Percentiles rank a stretch among this genome's conserved stretches.
phyloP scores from a whole-genome alignment of 768 basidiomycete genomes.

The Boletales sp. region DNA sequence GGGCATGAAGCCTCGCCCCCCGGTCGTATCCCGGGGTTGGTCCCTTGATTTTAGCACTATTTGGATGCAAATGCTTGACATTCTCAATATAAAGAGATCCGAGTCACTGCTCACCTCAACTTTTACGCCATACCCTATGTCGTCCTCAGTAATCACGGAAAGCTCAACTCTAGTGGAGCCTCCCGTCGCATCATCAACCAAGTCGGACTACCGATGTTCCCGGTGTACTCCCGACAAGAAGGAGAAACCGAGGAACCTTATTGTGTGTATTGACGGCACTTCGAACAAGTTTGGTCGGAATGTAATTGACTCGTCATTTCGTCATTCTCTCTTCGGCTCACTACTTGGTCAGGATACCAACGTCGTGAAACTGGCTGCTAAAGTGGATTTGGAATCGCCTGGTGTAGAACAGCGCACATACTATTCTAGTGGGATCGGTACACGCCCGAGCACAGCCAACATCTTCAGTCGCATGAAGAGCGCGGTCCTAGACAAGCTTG shows the following conservation, averaged over 20 bases:
- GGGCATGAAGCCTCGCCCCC: too few relatives aligned
- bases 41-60: too few relatives aligned
- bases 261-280: conserved; percentile 9
- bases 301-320: background rate
- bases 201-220: too few relatives aligned
- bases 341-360: conserved; percentile 24
- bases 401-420: conserved; percentile 25
- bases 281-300: conserved; percentile 4
- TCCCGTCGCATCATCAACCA: too few relatives aligned
- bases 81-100: too few relatives aligned
- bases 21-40: too few relatives aligned
- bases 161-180: too few relatives aligned
- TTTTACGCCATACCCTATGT: too few relatives aligned
- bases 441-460: conserved; percentile 22
- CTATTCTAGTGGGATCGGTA: conserved; percentile 35
- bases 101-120: too few relatives aligned
- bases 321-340: background rate
- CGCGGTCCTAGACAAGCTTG: conserved; percentile 15
- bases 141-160: too few relatives aligned
- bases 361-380: conserved; percentile 27
- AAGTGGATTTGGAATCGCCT: conserved; percentile 12
- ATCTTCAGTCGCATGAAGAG: conserved; percentile 7
- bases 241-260: background rate
- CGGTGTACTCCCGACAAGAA: background rate
- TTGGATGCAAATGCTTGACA: too few relatives aligned